These are phyloP conservation scores for Tricholomella constricta DNA, from an alignment of 768 basidiomycete species.

Conservation along the genomic window DNA sequence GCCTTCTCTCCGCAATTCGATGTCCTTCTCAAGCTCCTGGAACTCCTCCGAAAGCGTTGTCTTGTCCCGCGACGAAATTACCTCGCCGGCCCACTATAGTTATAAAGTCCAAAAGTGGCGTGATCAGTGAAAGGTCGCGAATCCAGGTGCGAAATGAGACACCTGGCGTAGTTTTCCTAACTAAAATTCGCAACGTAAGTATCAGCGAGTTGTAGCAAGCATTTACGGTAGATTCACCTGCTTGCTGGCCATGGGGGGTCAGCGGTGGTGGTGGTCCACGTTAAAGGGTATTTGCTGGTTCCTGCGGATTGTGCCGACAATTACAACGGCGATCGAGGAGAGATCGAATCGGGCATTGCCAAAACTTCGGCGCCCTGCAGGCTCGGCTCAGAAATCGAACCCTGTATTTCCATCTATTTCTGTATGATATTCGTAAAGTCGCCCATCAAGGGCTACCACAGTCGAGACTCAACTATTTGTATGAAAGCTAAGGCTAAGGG, in stretches of 20 bases:
- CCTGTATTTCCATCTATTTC: too few relatives aligned
- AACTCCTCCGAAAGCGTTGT: conserved; percentile 78
- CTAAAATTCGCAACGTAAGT: conserved; percentile 35
- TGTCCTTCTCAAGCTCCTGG: conserved; percentile 77
- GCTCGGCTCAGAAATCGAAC: too few relatives aligned
- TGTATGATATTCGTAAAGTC: too few relatives aligned
- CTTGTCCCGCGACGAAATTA: conserved; percentile 84
- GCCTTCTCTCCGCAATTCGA: conserved; percentile 78
- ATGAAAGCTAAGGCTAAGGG: too few relatives aligned
- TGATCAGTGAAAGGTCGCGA: conserved; percentile 23
- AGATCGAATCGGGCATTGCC: conserved; percentile 19
- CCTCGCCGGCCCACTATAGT: conserved; percentile 84
- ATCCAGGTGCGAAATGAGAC: conserved; percentile 8
- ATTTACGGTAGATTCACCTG: conserved; percentile 43
- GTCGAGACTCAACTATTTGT: too few relatives aligned
- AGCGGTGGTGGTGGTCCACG: conserved; percentile 6
- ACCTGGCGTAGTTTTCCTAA: conserved; percentile 82
- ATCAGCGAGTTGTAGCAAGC: neutral
- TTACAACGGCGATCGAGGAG: conserved; percentile 12
- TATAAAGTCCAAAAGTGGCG: conserved; percentile 27
- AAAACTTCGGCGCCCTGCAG: too few relatives aligned
- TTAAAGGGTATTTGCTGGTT: conserved; percentile 4
- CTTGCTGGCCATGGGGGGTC: conserved; percentile 58
- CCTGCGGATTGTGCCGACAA: conserved; percentile 7
- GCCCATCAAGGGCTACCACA: too few relatives aligned